Conservation (phyloP, 2,329 filamentous ascomycete genomes). For the Stemphylium beticola region DNA sequence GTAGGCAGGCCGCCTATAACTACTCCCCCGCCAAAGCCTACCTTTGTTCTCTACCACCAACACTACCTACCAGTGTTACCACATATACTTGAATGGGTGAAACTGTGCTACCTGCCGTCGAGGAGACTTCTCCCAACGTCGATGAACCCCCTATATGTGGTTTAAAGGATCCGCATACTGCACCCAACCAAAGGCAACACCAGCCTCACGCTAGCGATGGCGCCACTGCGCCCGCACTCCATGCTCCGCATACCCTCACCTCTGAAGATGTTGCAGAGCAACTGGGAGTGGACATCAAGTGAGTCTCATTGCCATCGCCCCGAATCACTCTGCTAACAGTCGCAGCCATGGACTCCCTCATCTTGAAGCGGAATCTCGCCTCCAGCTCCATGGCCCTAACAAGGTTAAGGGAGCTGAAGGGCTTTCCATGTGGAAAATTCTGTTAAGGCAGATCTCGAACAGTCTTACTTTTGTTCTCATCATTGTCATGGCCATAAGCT, state of each 20-base stretch:
- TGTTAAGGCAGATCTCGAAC: constrained; percentile 78
- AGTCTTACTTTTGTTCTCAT: constrained; percentile 75
- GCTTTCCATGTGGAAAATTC: constrained; percentile 75
- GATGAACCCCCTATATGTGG: constrained; percentile 53
- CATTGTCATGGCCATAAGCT: constrained; percentile 72
- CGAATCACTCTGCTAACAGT: constrained; percentile 25
- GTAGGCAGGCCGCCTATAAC: constrained; percentile 40
- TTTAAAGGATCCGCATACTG: constrained; percentile 40
- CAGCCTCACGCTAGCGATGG: constrained; percentile 30
- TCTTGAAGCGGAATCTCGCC: constrained; percentile 68
- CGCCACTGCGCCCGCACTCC: constrained; percentile 30
- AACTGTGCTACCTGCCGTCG: constrained; percentile 48
- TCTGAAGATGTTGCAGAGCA: constrained; percentile 44
- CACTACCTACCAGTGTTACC: constrained; percentile 40
- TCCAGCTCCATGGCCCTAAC: constrained; percentile 72
- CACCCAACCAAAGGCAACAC: constrained; percentile 31
- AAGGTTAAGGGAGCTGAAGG: constrained; percentile 73
- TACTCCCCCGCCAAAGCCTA: constrained; percentile 33
- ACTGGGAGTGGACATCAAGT: constrained; percentile 47
- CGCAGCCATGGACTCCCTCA: constrained; percentile 65
- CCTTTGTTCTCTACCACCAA: constrained; percentile 32
- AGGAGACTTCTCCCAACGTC: constrained; percentile 49
- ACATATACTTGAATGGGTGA: constrained; percentile 53
- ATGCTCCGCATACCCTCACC: constrained; percentile 47
- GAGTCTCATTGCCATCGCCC: constrained; percentile 8